A percentile compares a stretch with the other conserved stretches of the same genome.
Evolutionary conservation across 2,329 filamentous ascomycete species (phyloP).

Genomic region (Geosmithia morbida): DNA sequence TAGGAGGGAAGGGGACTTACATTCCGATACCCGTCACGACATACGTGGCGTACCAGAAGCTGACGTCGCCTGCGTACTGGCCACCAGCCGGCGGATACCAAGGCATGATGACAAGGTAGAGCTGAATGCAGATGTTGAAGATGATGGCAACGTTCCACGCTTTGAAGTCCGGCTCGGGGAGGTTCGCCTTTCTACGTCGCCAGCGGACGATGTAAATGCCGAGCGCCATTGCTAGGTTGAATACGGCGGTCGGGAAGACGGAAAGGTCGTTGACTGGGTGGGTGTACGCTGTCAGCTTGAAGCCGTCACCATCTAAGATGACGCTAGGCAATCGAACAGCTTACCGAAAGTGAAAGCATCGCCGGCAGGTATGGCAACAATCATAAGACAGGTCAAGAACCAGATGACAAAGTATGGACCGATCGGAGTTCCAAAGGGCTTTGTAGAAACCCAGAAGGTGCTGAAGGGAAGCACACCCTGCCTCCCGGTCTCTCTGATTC

Average conservation of each 20-base stretch:
- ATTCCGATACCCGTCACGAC: constrained; percentile 48
- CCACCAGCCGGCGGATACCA: constrained; percentile 56
- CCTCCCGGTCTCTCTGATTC: constrained; percentile 45
- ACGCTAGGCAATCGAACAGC: background rate
- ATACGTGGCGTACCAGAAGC: constrained; percentile 63
- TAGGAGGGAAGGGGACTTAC: background rate
- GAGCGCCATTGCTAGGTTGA: constrained; percentile 38
- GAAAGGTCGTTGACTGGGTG: constrained; percentile 35
- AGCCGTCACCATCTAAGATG: too few species aligned
- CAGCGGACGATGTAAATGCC: constrained; percentile 44
- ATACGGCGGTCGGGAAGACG: constrained; percentile 43
- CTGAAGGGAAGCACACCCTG: constrained; percentile 49
- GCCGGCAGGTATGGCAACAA: constrained; percentile 43
- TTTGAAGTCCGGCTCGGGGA: constrained; percentile 34
- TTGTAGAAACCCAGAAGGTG: constrained; percentile 46
- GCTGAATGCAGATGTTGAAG: constrained; percentile 44
- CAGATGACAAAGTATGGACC: constrained; percentile 45
- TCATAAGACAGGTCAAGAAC: constrained; percentile 42
- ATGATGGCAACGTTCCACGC: constrained; percentile 43
- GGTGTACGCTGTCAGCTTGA: too few species aligned
- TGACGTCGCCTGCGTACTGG: constrained; percentile 46
- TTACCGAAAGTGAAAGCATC: constrained; percentile 46
- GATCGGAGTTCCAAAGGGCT: constrained; percentile 47
- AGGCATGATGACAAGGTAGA: constrained; percentile 53
- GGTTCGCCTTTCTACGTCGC: constrained; percentile 32